These are phyloP conservation scores for Paecilomyces dactylethromorphus DNA, from an alignment of 2,329 filamentous ascomycete genomes.

Conservation along the genomic window DNA sequence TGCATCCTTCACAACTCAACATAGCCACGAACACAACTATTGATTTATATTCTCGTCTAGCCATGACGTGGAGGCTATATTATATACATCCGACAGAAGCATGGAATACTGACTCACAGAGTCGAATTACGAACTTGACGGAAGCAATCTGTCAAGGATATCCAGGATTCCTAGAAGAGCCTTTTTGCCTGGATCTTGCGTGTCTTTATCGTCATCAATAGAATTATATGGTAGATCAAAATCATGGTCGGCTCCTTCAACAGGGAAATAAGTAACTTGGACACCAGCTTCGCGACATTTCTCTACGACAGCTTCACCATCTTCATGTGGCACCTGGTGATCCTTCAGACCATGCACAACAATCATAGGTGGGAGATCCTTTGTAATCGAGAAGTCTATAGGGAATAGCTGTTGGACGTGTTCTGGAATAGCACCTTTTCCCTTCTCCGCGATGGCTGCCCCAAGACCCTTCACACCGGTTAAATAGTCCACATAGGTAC, in stretches of 20 bases:
- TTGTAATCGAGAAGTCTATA: neutral
- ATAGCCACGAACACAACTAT: neutral
- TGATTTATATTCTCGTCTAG: neutral
- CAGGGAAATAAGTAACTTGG: constrained; percentile 1
- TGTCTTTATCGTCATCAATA: neutral
- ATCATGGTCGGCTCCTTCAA: constrained; percentile 1
- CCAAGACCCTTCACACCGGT: constrained; percentile 1
- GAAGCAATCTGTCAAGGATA: neutral
- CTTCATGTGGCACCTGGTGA: neutral
- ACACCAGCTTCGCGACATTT: neutral
- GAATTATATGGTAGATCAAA: constrained; percentile 6
- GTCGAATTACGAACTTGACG: neutral
- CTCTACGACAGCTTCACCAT: constrained; percentile 1
- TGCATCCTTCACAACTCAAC: neutral
- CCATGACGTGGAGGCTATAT: neutral
- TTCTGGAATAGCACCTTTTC: neutral
- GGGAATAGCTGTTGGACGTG: neutral
- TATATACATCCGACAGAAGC: neutral
- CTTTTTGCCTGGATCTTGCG: neutral
- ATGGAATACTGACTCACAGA: no score
- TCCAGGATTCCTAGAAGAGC: neutral
- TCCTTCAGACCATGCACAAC: constrained; percentile 1
- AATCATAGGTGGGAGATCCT: neutral
- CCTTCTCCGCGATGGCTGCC: neutral
- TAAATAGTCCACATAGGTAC: constrained; percentile 1